A percentile compares a stretch with the other conserved stretches of the same genome.
phyloP scores from a whole-genome alignment of 495 filamentous ascomycete species.

The Aspergillus baeticus region DNA sequence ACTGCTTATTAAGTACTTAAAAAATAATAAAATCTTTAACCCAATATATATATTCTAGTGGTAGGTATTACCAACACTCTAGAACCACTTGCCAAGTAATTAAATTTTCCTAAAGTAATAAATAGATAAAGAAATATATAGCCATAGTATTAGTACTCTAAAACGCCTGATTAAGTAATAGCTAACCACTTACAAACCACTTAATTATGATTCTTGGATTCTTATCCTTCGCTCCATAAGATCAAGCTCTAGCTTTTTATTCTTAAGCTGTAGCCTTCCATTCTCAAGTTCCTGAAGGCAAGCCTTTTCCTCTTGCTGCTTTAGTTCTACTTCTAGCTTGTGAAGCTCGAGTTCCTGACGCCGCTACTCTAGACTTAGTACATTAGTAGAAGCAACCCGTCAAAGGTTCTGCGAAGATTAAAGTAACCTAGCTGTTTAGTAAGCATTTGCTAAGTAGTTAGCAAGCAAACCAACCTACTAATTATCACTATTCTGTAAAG shows the following conservation, averaged over 20 bases:
- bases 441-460: not conserved
- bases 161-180: no score
- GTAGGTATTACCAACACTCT: no score
- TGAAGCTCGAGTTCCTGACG: conserved; percentile 12
- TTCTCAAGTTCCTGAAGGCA: not conserved
- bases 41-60: no score
- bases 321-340: conserved; percentile 1
- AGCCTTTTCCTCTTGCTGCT: not conserved
- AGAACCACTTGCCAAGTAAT: no score
- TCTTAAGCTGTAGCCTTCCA: conserved; percentile 5
- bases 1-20: no score
- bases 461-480: not conserved
- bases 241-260: conserved; percentile 8
- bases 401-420: not conserved
- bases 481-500: not conserved
- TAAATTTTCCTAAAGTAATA: no score
- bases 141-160: no score
- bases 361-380: conserved; percentile 1
- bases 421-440: not conserved
- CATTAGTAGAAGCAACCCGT: conserved; percentile 1
- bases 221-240: conserved; percentile 6
- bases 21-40: no score
- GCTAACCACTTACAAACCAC: no score
- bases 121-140: no score
- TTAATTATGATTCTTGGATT: not conserved